phyloP scores from a whole-genome alignment of 2,329 filamentous ascomycete genomes.

The Thelonectria discophora region DNA sequence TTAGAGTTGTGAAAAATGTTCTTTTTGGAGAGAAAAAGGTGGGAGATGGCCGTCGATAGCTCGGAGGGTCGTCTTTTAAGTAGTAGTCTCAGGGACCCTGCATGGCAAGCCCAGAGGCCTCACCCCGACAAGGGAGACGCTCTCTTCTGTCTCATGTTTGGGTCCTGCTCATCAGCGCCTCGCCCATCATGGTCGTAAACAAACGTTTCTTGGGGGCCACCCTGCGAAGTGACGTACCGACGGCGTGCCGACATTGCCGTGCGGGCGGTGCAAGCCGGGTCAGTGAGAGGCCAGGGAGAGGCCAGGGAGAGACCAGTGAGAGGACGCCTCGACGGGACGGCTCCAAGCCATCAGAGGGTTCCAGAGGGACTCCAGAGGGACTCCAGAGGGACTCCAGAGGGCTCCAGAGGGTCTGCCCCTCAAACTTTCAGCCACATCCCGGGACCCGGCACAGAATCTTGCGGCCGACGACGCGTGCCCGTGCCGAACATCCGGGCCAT shows the following conservation, averaged over 20 bases:
- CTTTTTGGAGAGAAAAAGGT: slow-evolving; percentile 17
- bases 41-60: slow-evolving; percentile 24
- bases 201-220: neutral
- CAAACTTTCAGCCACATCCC: slow-evolving; percentile 32
- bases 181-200: neutral
- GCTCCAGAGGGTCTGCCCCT: slow-evolving; percentile 24
- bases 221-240: neutral
- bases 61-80: slow-evolving; percentile 29
- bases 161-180: too few species aligned
- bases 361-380: neutral
- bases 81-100: slow-evolving; percentile 21
- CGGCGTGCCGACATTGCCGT: neutral
- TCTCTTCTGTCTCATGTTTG: slow-evolving; percentile 8
- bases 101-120: slow-evolving; percentile 19
- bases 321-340: too few species aligned
- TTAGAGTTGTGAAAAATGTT: slow-evolving; percentile 28
- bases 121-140: neutral
- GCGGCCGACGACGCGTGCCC: slow-evolving; percentile 29
- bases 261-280: neutral
- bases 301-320: neutral
- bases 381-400: neutral
- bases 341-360: neutral
- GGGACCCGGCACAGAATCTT: slow-evolving; percentile 28
- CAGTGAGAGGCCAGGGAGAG: neutral
- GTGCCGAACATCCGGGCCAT: slow-evolving; percentile 42